Evolutionary conservation across 495 filamentous ascomycete genomes (phyloP).

Genomic region (Parathielavia appendiculata): DNA sequence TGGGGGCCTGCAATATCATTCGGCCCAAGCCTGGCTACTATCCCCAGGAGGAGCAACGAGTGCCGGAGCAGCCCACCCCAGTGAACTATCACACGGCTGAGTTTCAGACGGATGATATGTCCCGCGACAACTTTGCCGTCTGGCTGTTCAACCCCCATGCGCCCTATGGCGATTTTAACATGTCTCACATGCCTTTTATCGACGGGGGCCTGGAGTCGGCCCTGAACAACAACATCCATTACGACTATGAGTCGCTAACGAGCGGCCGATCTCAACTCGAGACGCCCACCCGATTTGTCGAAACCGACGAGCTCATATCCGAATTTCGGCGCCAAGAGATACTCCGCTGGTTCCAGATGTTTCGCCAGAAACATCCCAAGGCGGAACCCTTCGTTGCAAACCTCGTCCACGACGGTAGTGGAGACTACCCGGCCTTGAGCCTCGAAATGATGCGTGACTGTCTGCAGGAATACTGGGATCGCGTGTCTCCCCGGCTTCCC

Average conservation of each 20-base stretch:
- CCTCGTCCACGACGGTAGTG: constrained; percentile 63
- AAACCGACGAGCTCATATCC: constrained; percentile 70
- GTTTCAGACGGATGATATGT: constrained; percentile 35
- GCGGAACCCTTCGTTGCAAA: constrained; percentile 65
- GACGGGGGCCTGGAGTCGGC: constrained; percentile 48
- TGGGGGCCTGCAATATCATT: constrained; percentile 37
- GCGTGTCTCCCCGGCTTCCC: constrained; percentile 87
- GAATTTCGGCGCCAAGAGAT: constrained; percentile 79
- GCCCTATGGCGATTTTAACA: constrained; percentile 37
- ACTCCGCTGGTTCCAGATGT: constrained; percentile 69
- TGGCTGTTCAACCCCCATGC: constrained; percentile 48
- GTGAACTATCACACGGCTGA: constrained; percentile 33
- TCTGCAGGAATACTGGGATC: constrained; percentile 85
- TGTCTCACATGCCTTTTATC: constrained; percentile 42
- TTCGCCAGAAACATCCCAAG: constrained; percentile 68
- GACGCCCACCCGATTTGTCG: constrained; percentile 65
- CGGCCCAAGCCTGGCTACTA: constrained; percentile 44
- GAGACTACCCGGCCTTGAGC: constrained; percentile 67
- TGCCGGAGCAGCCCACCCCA: constrained; percentile 34
- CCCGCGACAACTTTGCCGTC: constrained; percentile 44
- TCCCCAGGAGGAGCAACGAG: constrained; percentile 30
- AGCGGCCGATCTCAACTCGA: constrained; percentile 65
- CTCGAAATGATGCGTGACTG: constrained; percentile 89
- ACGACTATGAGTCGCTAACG: constrained; percentile 51
- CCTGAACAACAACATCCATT: constrained; percentile 48